phyloP scores from a whole-genome alignment of 768 basidiomycete genomes.

The Leucocoprinus sp. region DNA sequence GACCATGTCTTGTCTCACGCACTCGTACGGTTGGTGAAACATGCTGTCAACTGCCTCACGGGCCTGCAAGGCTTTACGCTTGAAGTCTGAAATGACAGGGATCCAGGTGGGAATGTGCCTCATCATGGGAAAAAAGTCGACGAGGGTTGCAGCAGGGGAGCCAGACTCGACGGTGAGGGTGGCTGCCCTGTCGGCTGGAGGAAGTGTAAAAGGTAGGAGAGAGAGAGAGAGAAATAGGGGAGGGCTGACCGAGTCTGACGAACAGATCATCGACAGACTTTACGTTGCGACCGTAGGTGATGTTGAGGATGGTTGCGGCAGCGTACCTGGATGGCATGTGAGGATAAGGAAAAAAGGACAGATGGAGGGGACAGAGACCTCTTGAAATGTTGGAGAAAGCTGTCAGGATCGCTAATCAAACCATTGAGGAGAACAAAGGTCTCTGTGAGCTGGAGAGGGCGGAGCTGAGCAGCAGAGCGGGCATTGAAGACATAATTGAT shows the following conservation, averaged over 20 bases:
- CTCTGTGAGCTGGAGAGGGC: conserved; percentile 36
- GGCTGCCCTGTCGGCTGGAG: conserved; percentile 35
- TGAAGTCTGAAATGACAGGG: conserved; percentile 35
- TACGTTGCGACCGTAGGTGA: conserved; percentile 41
- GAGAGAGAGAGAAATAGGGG: too few relatives aligned
- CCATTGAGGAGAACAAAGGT: conserved; percentile 32
- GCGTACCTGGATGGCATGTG: conserved; percentile 29
- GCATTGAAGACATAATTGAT: conserved; percentile 43
- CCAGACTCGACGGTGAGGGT: conserved; percentile 39
- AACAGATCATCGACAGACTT: conserved; percentile 35
- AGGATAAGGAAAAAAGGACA: too few relatives aligned
- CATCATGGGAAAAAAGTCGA: conserved; percentile 41
- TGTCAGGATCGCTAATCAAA: conserved; percentile 29
- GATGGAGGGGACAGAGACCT: conserved; percentile 20
- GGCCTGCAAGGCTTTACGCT: conserved; percentile 33
- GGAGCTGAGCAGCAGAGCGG: conserved; percentile 28
- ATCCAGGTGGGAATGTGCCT: conserved; percentile 45
- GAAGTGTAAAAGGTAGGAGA: too few relatives aligned
- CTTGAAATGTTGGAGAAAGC: conserved; percentile 35
- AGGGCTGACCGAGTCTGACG: conserved; percentile 32
- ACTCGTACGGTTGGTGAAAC: conserved; percentile 44
- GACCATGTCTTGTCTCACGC: conserved; percentile 43
- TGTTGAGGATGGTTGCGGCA: conserved; percentile 38
- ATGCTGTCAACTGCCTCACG: conserved; percentile 37
- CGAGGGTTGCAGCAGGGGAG: conserved; percentile 36